phyloP scores from a whole-genome alignment of 2,329 filamentous ascomycete genomes.

The Cadophora gregata region DNA sequence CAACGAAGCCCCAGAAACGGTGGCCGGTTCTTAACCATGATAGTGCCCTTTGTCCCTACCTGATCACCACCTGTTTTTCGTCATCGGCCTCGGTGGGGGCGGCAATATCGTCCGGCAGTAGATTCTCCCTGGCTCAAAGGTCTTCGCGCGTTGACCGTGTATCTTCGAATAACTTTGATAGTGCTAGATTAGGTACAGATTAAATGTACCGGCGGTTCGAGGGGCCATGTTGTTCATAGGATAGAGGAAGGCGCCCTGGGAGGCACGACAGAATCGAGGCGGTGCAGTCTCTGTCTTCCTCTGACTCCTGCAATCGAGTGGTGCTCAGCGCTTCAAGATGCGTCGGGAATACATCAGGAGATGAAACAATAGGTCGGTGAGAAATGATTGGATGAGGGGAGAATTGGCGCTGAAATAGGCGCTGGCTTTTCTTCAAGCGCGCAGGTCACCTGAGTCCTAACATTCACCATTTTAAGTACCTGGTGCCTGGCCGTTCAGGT shows the following conservation, averaged over 20 bases:
- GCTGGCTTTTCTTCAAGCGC: conserved; percentile 13
- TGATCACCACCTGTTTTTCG: conserved; percentile 27
- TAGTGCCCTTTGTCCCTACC: conserved; percentile 36
- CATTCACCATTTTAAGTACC: too few species aligned
- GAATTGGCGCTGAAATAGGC: conserved; percentile 9
- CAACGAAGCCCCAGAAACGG: conserved; percentile 34
- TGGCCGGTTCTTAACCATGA: conserved; percentile 23
- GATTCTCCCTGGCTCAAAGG: conserved; percentile 22
- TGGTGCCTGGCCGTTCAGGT: not conserved
- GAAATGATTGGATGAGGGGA: conserved; percentile 21
- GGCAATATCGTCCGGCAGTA: conserved; percentile 19
- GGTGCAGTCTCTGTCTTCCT: conserved; percentile 34
- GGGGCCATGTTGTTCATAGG: conserved; percentile 33
- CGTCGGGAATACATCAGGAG: conserved; percentile 20
- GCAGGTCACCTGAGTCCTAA: conserved; percentile 8
- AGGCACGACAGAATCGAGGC: conserved; percentile 32
- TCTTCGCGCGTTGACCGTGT: conserved; percentile 38
- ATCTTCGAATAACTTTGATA: conserved; percentile 41
- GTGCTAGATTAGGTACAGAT: conserved; percentile 32
- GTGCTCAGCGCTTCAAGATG: conserved; percentile 35
- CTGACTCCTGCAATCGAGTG: conserved; percentile 34
- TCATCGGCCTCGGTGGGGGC: conserved; percentile 30
- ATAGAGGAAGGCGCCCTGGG: conserved; percentile 28
- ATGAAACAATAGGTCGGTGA: conserved; percentile 9
- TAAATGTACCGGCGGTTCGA: conserved; percentile 32